Percentiles rank a stretch among this genome's conserved stretches.
These are phyloP conservation scores for Ocimum tenuiflorum DNA, from an alignment of 257 asterid genomes.

Conservation along the genomic window DNA sequence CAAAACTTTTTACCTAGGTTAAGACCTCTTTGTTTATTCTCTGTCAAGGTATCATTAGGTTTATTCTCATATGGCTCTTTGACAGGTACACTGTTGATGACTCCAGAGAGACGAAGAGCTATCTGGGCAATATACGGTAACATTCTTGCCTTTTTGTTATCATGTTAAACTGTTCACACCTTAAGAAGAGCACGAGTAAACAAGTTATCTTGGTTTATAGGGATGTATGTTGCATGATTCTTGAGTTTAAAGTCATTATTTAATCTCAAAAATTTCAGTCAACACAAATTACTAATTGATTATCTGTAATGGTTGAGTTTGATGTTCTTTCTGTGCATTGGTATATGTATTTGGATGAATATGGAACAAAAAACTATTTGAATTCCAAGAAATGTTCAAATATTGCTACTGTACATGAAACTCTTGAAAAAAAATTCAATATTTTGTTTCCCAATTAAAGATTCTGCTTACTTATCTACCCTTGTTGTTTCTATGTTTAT, in stretches of 20 bases:
- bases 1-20: constrained; percentile 93
- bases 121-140: constrained; percentile 99
- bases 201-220: too few species aligned
- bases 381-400: background rate
- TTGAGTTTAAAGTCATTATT: too few species aligned
- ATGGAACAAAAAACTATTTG: background rate
- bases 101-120: constrained; percentile 88
- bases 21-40: constrained; percentile 30
- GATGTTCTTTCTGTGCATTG: background rate
- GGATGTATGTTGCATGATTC: too few species aligned
- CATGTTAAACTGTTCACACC: too few species aligned
- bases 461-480: background rate
- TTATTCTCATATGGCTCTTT: background rate
- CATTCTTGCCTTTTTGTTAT: constrained; percentile 22
- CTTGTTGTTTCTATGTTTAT: background rate
- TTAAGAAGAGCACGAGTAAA: too few species aligned
- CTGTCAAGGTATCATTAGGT: background rate
- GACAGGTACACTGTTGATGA: constrained; percentile 87
- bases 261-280: too few species aligned
- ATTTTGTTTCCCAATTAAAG: background rate
- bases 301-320: background rate
- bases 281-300: too few species aligned
- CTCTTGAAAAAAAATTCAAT: background rate
- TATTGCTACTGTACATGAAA: background rate
- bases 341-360: background rate